Base-by-base conservation (phyloP, 441 rosid genomes). In the Sinapis alba region DNA sequence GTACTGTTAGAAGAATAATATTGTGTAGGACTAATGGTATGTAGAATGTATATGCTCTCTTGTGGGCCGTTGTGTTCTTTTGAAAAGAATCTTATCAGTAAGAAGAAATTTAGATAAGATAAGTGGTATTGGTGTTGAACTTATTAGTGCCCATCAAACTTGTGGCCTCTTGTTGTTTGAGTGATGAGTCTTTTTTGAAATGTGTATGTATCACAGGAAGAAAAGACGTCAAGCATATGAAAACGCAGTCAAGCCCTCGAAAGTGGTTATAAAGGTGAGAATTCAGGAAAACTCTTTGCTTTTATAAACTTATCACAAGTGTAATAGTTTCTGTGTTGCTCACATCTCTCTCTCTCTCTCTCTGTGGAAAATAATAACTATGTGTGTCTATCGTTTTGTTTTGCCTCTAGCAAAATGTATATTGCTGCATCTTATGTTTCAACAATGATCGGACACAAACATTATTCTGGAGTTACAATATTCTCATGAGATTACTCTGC, bases 181-280 rank as follows among this genome's bases (percentile, higher is more conserved):
- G 54, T 15, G 8, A 47, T 15, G 8, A 47, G 53, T 45, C 6
- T 15, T 16, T 78, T 28, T 56, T 63, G 65, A 45, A 56, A 56
- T 73, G 38, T 73, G 78, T 73, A 12, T n/a, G n/a, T n/a, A 13
- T 63, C 28, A 63, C 67, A 92, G 94, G 84, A 70, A 76, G 45
- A 75, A 58, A 71, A 68, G 21, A 58, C 69, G 20, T 45, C 77
- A 71, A 32, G 80, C 63, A 59, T 59, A 30, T 75, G 13, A 15
- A 24, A 61, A 28, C 43, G 68, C 34, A 72, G 68, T 47, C 11
- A 87, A 83, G 74, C 72, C 85, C 32, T 79, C 67, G 47, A 63
- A 76, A 27, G 19, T 32, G 57, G 81, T 86, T 58, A 80, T 62
- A 71, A 86, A 81, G 90, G 93, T 90, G 10, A 45, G 69, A n/a